These are phyloP conservation scores for Alternaria longipes DNA, from an alignment of 2,329 filamentous ascomycete genomes.

Conservation along the genomic window DNA sequence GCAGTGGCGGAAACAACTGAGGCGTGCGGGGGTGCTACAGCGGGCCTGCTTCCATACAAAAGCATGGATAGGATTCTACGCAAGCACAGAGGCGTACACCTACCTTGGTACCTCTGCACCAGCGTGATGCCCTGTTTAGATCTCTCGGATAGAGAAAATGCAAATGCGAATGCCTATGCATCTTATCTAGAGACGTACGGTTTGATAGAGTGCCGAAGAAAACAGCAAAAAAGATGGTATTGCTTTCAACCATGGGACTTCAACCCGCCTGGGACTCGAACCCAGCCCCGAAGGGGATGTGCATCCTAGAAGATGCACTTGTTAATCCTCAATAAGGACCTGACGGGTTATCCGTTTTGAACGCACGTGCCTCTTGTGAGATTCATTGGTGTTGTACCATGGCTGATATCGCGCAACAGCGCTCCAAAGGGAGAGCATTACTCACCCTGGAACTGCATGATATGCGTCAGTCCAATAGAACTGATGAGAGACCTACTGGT, in stretches of 20 bases:
- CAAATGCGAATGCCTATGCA: not conserved
- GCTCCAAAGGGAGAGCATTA: not conserved
- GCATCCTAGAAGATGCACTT: not conserved
- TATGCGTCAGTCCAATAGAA: fast-evolving
- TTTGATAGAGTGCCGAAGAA: not conserved
- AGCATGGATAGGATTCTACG: not conserved
- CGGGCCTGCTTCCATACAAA: not conserved
- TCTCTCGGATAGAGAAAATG: not conserved
- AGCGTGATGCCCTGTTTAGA: not conserved
- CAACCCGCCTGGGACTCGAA: not conserved
- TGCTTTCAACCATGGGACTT: not conserved
- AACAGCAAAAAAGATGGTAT: not conserved
- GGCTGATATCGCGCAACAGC: not conserved
- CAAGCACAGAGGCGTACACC: not conserved
- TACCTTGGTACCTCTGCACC: not conserved
- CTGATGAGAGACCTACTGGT: not conserved
- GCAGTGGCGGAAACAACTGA: not conserved
- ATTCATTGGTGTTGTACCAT: not conserved
- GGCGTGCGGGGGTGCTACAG: not conserved
- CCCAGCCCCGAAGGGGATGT: not conserved
- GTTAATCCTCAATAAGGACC: not conserved
- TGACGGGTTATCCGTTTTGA: not conserved
- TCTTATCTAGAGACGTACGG: not conserved
- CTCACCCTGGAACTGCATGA: not conserved
- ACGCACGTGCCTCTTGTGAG: not conserved